Percentiles rank a stretch among this genome's conserved stretches.
Conservation (phyloP, 2,329 filamentous ascomycete genomes). For the Ceratocystis papillata region DNA sequence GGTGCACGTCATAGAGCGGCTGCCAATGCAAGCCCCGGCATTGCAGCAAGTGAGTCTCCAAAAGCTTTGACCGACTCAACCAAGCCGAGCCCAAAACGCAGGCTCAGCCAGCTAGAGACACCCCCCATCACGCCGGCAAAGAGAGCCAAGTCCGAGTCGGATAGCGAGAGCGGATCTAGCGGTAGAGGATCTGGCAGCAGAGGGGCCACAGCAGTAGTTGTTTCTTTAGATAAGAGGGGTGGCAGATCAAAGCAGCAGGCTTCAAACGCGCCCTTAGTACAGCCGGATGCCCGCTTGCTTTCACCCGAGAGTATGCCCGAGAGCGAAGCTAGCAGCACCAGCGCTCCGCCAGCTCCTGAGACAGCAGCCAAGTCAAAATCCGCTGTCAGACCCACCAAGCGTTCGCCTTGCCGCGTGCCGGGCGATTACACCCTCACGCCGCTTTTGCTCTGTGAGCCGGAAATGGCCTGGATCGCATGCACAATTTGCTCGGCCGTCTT, state of each 20-base stretch:
- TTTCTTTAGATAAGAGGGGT: not conserved
- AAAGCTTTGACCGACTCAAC: not conserved
- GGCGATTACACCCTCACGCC: slow-evolving; percentile 78
- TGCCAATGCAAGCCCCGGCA: not conserved
- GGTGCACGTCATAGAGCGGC: not conserved
- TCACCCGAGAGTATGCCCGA: not conserved
- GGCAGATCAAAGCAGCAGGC: not conserved
- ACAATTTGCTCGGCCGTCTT: slow-evolving; percentile 72
- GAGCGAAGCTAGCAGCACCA: not conserved
- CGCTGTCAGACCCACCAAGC: not conserved
- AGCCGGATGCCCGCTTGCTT: slow-evolving; percentile 1
- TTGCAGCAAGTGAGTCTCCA: not conserved
- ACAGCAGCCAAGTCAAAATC: not conserved
- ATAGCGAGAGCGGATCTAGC: slow-evolving; percentile 14
- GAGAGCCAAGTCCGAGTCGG: slow-evolving; percentile 20
- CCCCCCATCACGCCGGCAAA: slow-evolving; percentile 19
- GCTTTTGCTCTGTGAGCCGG: slow-evolving; percentile 60
- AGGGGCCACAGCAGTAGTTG: not conserved
- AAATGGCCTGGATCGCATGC: slow-evolving; percentile 79
- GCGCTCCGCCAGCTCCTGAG: not conserved
- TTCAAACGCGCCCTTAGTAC: not conserved
- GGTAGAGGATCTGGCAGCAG: not conserved
- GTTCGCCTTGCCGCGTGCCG: slow-evolving; percentile 41
- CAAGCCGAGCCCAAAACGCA: slow-evolving; percentile 22
- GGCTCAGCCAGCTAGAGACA: slow-evolving; percentile 10